A percentile compares a stretch with the other conserved stretches of the same genome.
phyloP scores from a whole-genome alignment of 2,329 filamentous ascomycete genomes.

The Ascochyta lentis region DNA sequence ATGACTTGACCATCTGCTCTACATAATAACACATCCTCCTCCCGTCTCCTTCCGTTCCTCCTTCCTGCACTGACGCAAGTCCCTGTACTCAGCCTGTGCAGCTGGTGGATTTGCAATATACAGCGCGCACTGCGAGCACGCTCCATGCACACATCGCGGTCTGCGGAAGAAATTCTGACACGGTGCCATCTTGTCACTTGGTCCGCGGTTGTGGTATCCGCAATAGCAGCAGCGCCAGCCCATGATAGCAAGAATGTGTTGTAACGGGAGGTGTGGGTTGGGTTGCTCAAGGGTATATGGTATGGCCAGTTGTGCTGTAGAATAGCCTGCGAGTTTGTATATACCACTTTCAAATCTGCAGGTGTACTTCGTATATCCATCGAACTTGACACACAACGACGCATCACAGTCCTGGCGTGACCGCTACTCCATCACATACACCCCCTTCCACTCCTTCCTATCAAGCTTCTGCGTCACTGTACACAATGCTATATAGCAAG shows the following conservation, averaged over 20 bases:
- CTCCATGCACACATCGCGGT: not conserved
- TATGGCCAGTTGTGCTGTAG: not conserved
- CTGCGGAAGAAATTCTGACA: slow-evolving; percentile 4
- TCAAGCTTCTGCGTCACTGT: no score
- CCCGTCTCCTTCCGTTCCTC: not conserved
- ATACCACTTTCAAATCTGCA: not conserved
- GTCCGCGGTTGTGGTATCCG: slow-evolving; percentile 1
- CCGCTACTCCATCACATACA: no score
- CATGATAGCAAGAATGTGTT: not conserved
- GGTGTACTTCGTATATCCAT: not conserved
- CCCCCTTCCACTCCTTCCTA: no score
- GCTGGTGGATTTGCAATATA: slow-evolving; percentile 1
- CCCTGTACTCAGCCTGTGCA: not conserved
- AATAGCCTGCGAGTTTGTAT: not conserved
- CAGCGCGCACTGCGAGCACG: not conserved
- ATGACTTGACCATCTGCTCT: not conserved
- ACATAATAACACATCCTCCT: not conserved
- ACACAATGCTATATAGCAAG: no score
- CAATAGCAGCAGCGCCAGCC: slow-evolving; percentile 14
- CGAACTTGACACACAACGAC: no score
- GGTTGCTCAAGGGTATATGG: not conserved
- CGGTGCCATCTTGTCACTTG: not conserved
- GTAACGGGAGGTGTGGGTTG: no score
- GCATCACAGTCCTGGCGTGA: no score
- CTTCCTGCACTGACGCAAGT: not conserved